Evolutionary conservation across 2,329 filamentous ascomycete species (phyloP).

Genomic region (Neurospora sp.): DNA sequence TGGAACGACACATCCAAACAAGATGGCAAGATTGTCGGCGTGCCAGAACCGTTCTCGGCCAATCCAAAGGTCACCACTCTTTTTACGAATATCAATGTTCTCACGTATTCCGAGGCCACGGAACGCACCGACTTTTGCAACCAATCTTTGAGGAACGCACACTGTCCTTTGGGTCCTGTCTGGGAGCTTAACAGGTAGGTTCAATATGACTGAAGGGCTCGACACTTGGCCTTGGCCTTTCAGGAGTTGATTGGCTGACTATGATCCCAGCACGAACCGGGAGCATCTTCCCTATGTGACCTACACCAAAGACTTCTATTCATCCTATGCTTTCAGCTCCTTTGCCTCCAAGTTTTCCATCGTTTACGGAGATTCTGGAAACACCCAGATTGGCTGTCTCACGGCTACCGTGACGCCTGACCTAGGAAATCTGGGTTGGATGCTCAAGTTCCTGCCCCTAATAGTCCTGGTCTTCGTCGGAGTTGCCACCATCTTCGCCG

Average conservation of each 20-base stretch:
- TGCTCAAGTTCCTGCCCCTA: conserved; percentile 68
- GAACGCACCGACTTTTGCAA: conserved; percentile 56
- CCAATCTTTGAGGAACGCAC: conserved; percentile 44
- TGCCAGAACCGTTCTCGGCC: conserved; percentile 35
- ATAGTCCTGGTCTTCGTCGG: conserved; percentile 71
- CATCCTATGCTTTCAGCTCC: conserved; percentile 80
- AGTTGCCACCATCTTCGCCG: conserved; percentile 72
- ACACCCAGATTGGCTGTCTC: conserved; percentile 66
- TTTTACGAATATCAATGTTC: conserved; percentile 58
- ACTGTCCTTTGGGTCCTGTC: conserved; percentile 67
- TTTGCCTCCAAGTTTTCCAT: conserved; percentile 66
- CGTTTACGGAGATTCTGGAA: conserved; percentile 59
- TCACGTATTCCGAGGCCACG: conserved; percentile 65
- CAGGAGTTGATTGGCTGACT: not conserved
- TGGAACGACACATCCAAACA: conserved; percentile 54
- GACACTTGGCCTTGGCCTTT: conserved; percentile 1
- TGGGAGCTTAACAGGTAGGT: conserved; percentile 38
- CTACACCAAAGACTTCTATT: conserved; percentile 63
- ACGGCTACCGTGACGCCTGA: conserved; percentile 77
- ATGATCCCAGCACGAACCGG: conserved; percentile 16
- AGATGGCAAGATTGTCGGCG: conserved; percentile 67
- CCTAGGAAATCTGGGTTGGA: conserved; percentile 59
- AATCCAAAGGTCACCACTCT: conserved; percentile 63
- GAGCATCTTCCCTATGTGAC: conserved; percentile 60
- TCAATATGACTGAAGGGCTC: not conserved